phyloP scores from a whole-genome alignment of 1,139 yeast species.

The Suhomyces terraborum region DNA sequence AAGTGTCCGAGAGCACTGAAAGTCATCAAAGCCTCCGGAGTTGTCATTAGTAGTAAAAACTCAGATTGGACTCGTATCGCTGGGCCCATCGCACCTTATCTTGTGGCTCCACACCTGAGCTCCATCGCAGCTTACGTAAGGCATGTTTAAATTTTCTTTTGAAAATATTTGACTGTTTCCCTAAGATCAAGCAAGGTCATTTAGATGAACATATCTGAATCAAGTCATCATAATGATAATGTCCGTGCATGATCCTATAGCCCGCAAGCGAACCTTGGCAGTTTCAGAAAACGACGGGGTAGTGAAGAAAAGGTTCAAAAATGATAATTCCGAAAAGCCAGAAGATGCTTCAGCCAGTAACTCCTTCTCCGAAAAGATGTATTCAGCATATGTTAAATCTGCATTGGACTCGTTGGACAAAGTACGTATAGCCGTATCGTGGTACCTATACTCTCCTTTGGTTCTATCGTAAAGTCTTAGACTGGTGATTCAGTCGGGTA shows the following conservation, averaged over 20 bases:
- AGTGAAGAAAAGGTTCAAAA: slow-evolving; percentile 14
- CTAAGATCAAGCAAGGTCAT: slow-evolving; percentile 3
- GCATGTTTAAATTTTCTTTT: slow-evolving; percentile 8
- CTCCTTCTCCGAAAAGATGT: slow-evolving; percentile 56
- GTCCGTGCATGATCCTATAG: slow-evolving; percentile 22
- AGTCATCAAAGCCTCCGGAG: too few relatives aligned
- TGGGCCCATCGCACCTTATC: not conserved
- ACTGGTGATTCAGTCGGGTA: slow-evolving; percentile 10
- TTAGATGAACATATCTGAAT: slow-evolving; percentile 7
- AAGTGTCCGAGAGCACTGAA: too few relatives aligned
- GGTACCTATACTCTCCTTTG: slow-evolving; percentile 9
- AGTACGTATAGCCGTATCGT: slow-evolving; percentile 39
- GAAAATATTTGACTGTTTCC: slow-evolving; percentile 4
- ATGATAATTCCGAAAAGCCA: slow-evolving; percentile 12
- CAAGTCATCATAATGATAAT: slow-evolving; percentile 17
- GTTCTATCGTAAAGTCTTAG: slow-evolving; percentile 8
- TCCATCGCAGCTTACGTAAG: slow-evolving; percentile 11
- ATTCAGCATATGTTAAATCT: slow-evolving; percentile 61
- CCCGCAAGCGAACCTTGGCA: slow-evolving; percentile 21
- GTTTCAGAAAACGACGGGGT: slow-evolving; percentile 14
- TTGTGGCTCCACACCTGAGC: not conserved
- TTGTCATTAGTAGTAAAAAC: too few relatives aligned
- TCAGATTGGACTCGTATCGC: too few relatives aligned
- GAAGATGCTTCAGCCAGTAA: slow-evolving; percentile 14
- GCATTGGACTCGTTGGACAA: slow-evolving; percentile 72